Evolutionary conservation across 2,329 filamentous ascomycete genomes (phyloP).

Genomic region (Eutypella sp.): DNA sequence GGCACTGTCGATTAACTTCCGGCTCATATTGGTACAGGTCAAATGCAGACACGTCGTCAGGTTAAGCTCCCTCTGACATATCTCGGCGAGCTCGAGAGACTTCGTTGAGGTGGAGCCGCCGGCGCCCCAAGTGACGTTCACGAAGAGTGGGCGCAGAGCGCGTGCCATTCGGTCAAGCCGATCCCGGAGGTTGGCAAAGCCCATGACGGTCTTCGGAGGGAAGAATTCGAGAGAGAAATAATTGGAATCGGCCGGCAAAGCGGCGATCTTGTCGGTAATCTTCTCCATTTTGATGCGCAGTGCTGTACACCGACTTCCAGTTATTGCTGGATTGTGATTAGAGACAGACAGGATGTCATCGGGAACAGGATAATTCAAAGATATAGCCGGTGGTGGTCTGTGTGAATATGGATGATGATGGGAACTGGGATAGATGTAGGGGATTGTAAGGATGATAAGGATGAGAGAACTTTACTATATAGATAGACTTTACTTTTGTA

Average conservation of each 20-base stretch:
- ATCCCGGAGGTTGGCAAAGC: conserved; percentile 87
- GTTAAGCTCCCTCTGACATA: conserved; percentile 87
- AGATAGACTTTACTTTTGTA: too few species aligned
- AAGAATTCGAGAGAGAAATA: conserved; percentile 99
- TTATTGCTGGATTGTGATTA: too few species aligned
- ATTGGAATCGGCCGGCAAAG: conserved; percentile 71
- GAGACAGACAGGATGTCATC: too few species aligned
- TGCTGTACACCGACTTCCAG: too few species aligned
- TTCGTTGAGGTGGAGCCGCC: conserved; percentile 88
- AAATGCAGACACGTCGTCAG: conserved; percentile 93
- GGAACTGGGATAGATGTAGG: too few species aligned
- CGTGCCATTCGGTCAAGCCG: conserved; percentile 93
- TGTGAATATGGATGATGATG: too few species aligned
- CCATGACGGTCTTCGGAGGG: conserved; percentile 94
- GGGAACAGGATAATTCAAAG: too few species aligned
- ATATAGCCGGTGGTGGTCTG: too few species aligned
- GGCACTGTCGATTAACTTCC: conserved; percentile 77
- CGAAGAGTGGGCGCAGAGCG: conserved; percentile 84
- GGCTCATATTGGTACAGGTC: conserved; percentile 97
- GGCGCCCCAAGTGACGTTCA: conserved; percentile 97
- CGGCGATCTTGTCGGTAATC: conserved; percentile 92
- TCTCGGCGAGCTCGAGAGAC: conserved; percentile 88
- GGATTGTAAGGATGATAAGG: too few species aligned
- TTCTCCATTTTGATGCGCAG: conserved; percentile 60
- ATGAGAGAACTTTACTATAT: too few species aligned